Percentiles rank a stretch among this genome's conserved stretches.
Evolutionary conservation across 495 filamentous ascomycete species (phyloP).

Genomic region (Immersiella caudata): DNA sequence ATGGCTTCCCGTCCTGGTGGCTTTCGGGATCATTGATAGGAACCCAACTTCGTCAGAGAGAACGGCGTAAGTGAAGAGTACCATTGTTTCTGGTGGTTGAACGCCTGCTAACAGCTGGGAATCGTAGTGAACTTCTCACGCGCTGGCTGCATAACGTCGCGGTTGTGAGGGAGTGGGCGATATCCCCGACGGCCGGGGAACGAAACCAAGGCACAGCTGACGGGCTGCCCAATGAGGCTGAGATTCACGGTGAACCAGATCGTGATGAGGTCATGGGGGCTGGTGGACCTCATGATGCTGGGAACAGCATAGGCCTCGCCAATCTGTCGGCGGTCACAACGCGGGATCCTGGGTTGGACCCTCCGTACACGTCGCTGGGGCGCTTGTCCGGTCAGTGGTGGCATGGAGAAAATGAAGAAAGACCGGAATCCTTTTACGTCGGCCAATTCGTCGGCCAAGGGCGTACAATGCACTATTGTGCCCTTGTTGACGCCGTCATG

Average conservation of each 20-base stretch:
- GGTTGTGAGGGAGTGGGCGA: conserved; percentile 8
- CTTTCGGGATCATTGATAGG: not conserved
- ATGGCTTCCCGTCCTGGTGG: conserved; percentile 1
- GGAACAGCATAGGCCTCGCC: too few relatives aligned
- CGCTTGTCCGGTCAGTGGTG: not conserved
- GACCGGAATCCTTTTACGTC: not conserved
- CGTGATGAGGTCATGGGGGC: too few relatives aligned
- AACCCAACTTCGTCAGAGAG: not conserved
- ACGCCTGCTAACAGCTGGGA: not conserved
- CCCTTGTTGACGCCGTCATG: conserved; percentile 19
- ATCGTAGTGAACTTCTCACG: not conserved
- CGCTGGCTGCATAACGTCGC: conserved; percentile 25
- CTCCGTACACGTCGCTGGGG: not conserved
- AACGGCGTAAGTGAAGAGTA: not conserved
- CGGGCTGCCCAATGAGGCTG: too few relatives aligned
- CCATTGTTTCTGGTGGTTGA: too few relatives aligned
- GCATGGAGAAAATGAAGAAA: not conserved
- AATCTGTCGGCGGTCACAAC: too few relatives aligned
- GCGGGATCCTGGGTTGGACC: not conserved
- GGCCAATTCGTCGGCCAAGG: conserved; percentile 23
- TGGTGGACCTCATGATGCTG: too few relatives aligned
- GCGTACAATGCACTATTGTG: conserved; percentile 12
- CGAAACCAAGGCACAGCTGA: too few relatives aligned
- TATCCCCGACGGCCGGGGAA: too few relatives aligned
- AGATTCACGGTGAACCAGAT: too few relatives aligned